Evolutionary conservation across 164 flowering plant species (phyloP), one percentile per base, ranked within the genome.

Genomic region (Litsea cubeba): DNA sequence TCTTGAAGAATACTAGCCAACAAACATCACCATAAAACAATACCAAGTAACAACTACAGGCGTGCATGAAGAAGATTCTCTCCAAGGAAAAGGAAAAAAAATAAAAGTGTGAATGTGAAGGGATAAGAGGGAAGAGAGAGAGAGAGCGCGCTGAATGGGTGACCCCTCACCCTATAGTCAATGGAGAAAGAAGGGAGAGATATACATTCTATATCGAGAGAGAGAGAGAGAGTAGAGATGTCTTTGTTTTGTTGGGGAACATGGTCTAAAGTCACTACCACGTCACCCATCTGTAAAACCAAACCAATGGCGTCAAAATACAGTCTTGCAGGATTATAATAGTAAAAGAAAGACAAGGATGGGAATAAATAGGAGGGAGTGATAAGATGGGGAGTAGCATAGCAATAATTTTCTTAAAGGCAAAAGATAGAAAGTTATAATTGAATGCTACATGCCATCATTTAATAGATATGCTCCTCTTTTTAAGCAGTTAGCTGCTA

Each of bases 1-100:
- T 40, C 0, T 40, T 8, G 46, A 40, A 40, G 10, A 40, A 40
- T 40, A 23, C 51, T 1, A 25, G 49, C 46, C 58, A 69, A 46
- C 71, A 24, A 49, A 69, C 71, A 50, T 26, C 71, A 69, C 71
- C 71, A 50, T n/a, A 69, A 20, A 46, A 69, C 71, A n/a, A 50
- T 25, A 17, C 20, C 24, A 69, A 17, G 46, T 28, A 69, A 28
- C 40, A 69, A 28, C n/a, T 32, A 20, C 69, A 32, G 28, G 71
- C 60, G 32, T 69, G 71, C 71, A 22, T 69, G 71, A 46, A 50
- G 46, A 50, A 69, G 71, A 69, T 69, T 69, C 71, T 49, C 22
- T 15, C 12, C 22, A 25, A 69, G n/a, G 4, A 1, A 49, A 69
- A 49, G 28, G 49, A 50, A 49, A 49, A 49, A 40, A 23, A 32